Conservation (phyloP, 257 asterid species). For the Haberlea rhodopensis region DNA sequence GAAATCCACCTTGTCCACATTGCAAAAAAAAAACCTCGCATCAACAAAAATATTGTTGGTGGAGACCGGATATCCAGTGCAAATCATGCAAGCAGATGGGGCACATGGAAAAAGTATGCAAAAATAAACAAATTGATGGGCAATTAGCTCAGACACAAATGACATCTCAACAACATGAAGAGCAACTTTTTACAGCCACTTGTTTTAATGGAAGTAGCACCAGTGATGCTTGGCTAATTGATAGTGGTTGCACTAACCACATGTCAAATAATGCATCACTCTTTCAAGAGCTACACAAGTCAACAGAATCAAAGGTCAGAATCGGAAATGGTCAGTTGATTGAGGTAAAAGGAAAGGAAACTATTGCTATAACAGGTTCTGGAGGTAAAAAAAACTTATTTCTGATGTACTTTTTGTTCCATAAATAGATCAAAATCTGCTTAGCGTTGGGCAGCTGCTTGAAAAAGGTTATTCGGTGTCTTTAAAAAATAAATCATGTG, state of each 20-base stretch:
- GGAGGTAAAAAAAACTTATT: neutral
- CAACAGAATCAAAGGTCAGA: constrained; percentile 3
- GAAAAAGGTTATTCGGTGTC: neutral
- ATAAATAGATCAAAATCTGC: neutral
- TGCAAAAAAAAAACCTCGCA: neutral
- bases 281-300: too few species aligned
- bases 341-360: neutral
- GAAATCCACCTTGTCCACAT: neutral
- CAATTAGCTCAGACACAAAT: constrained; percentile 7
- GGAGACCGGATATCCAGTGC: too few species aligned
- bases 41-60: too few species aligned
- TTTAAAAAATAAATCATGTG: constrained; percentile 7
- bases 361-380: neutral
- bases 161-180: neutral
- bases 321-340: neutral
- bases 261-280: neutral
- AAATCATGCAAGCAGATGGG: constrained; percentile 8
- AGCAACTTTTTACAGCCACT: constrained; percentile 6
- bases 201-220: neutral
- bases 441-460: too few species aligned
- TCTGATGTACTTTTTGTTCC: constrained; percentile 9
- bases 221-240: constrained; percentile 3
- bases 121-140: neutral
- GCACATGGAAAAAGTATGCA: constrained; percentile 9
- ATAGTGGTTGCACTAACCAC: too few species aligned